Percentiles rank a stretch among this genome's conserved stretches.
phyloP scores from a whole-genome alignment of 495 filamentous ascomycete species.

The Neurospora sp. region DNA sequence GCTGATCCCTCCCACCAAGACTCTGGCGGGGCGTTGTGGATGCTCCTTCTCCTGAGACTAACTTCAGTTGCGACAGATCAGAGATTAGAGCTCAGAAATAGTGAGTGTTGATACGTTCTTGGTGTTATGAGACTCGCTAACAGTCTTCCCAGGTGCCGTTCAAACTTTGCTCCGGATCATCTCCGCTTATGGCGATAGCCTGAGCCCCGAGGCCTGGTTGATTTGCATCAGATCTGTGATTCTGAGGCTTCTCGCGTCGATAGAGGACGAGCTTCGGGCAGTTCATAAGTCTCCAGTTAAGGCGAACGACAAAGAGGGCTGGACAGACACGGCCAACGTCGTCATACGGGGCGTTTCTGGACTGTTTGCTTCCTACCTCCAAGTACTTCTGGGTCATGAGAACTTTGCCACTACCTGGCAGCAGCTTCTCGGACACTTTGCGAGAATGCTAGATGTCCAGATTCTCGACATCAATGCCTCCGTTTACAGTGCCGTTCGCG shows the following conservation, averaged over 20 bases:
- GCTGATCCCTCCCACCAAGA: conserved; percentile 37
- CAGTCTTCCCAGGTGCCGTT: conserved; percentile 46
- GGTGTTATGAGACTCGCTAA: conserved; percentile 8
- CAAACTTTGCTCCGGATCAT: conserved; percentile 88
- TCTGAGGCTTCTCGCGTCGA: conserved; percentile 57
- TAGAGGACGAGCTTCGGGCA: conserved; percentile 36
- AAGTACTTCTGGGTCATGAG: conserved; percentile 44
- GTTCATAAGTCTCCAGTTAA: conserved; percentile 18
- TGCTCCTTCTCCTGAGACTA: conserved; percentile 70
- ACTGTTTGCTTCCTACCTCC: conserved; percentile 58
- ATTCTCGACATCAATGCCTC: conserved; percentile 62
- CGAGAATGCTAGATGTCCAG: conserved; percentile 46
- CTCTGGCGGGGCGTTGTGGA: conserved; percentile 63
- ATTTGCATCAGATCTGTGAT: conserved; percentile 72
- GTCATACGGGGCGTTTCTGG: conserved; percentile 60
- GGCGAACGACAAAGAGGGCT: conserved; percentile 39
- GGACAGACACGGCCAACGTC: conserved; percentile 70
- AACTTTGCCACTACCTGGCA: conserved; percentile 57
- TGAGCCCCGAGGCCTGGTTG: conserved; percentile 71
- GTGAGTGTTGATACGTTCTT: conserved; percentile 27
- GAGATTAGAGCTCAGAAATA: conserved; percentile 80
- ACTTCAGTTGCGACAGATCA: conserved; percentile 67
- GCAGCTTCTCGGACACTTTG: conserved; percentile 56
- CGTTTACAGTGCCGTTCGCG: conserved; percentile 55
- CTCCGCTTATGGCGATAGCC: conserved; percentile 75